Conservation (phyloP, 2,329 filamentous ascomycete genomes). For the Fusarium aywerte region DNA sequence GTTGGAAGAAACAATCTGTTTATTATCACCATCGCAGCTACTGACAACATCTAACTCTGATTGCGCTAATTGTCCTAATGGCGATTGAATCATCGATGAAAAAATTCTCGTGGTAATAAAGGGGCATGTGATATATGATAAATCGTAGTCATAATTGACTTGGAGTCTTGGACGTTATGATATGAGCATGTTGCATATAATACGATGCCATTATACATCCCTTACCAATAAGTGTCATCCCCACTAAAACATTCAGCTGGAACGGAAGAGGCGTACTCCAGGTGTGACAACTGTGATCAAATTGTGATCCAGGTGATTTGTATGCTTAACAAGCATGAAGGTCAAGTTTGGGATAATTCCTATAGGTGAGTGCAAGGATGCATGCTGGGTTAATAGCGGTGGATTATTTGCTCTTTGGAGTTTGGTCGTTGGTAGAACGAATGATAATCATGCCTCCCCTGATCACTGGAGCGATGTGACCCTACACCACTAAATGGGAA, state of each 20-base stretch:
- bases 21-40: neutral
- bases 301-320: conserved; percentile 22
- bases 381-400: conserved; percentile 3
- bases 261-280: conserved; percentile 1
- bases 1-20: neutral
- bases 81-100: neutral
- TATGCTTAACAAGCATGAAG: conserved; percentile 16
- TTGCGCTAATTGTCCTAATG: neutral
- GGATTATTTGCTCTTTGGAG: conserved; percentile 9
- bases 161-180: neutral
- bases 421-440: conserved; percentile 1
- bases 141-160: neutral
- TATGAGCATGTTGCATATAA: neutral
- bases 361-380: conserved; percentile 10
- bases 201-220: neutral
- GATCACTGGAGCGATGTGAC: conserved; percentile 20
- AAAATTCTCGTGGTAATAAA: neutral
- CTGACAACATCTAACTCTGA: neutral
- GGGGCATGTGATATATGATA: neutral
- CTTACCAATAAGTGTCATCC: neutral
- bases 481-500: neutral
- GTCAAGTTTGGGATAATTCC: neutral
- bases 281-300: conserved; percentile 15
- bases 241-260: neutral
- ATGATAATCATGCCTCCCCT: conserved; percentile 5